Base-by-base conservation (phyloP, 371 early-diverging fungal species). In the Batrachochytrium dendrobatidis region DNA sequence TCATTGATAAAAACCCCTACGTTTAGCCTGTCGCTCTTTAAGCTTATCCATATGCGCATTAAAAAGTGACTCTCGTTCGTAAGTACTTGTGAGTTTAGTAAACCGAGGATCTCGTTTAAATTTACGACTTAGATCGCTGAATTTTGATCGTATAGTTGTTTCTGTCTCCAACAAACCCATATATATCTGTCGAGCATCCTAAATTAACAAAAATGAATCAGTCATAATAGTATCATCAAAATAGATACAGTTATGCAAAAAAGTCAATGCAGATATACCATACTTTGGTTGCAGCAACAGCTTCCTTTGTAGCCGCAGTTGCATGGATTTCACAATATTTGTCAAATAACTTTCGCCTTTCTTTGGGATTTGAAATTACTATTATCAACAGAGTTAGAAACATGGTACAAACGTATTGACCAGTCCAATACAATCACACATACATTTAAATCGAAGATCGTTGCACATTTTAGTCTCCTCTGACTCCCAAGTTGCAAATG, bases 401-500 rank as follows among this genome's bases (percentile, higher is more conserved):
- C 60, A 54, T 66, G 35, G 32, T 55, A 54, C 34, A 59, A 59
- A 20, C 20, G 49, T 4, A 30, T 30, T 24, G 18, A 33, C 20
- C 44, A 5, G 1, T 4, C 20, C 28, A 18, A 18, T 31, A 45
- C 46, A 24, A 6, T 30, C 22, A 53, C 6, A 63, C 72, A 58
- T 69, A 79, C 82, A 49, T 53, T 66, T 55, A 62, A 77, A 86
- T 48, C 87, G 67, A 18, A 60, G 53, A 64, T 87, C 88, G 29
- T 68, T 52, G 54, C 77, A 73, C 30, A 87, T 59, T 59, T 80
- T 76, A 1, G 81, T 78, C 5, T 81, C 65, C 50, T 87, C 88
- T 62, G 65, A 76, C 31, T 85, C 83, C 83, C 86, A 88, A 0
- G 85, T 83, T 22, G 85, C 76, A 61, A 84, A 90, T 18, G 88